Conservation (phyloP, 495 filamentous ascomycete species). For the Platismatia glauca region DNA sequence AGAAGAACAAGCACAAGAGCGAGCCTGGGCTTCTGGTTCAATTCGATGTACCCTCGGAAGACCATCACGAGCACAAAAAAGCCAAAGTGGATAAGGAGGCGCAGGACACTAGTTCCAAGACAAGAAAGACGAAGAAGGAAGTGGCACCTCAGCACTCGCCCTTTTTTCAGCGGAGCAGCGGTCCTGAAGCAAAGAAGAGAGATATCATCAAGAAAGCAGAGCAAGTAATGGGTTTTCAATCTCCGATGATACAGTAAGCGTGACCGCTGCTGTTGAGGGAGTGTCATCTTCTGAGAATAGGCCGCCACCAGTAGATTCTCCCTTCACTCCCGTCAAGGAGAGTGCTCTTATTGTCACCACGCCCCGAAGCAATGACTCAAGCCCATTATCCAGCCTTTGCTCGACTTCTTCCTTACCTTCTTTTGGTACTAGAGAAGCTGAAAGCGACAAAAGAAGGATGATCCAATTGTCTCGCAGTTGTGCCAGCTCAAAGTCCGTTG, state of each 20-base stretch:
- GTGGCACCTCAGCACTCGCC: neutral
- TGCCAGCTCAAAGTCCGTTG: neutral
- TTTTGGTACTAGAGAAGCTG: neutral
- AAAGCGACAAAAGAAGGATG: neutral
- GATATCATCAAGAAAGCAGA: neutral
- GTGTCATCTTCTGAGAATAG: conserved; percentile 11
- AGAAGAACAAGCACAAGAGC: neutral
- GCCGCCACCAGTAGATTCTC: conserved; percentile 1
- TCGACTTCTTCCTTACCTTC: conserved; percentile 5
- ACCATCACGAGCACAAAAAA: neutral
- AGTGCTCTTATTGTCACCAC: neutral
- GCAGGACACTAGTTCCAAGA: neutral
- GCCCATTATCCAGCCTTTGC: conserved; percentile 4
- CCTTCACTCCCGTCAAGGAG: neutral
- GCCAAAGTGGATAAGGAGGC: neutral
- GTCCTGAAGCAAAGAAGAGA: neutral
- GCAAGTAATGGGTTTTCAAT: conserved; percentile 17
- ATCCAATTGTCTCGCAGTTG: neutral
- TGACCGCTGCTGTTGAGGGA: conserved; percentile 27
- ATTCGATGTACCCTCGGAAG: neutral
- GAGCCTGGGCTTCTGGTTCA: neutral
- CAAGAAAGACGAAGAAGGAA: neutral
- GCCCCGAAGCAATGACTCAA: neutral
- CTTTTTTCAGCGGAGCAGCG: neutral
- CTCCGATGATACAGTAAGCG: conserved; percentile 26